A percentile compares a stretch with the other conserved stretches of the same genome.
phyloP scores from a whole-genome alignment of 371 early-diverging fungal genomes.

The Mucor lusitanicus region DNA sequence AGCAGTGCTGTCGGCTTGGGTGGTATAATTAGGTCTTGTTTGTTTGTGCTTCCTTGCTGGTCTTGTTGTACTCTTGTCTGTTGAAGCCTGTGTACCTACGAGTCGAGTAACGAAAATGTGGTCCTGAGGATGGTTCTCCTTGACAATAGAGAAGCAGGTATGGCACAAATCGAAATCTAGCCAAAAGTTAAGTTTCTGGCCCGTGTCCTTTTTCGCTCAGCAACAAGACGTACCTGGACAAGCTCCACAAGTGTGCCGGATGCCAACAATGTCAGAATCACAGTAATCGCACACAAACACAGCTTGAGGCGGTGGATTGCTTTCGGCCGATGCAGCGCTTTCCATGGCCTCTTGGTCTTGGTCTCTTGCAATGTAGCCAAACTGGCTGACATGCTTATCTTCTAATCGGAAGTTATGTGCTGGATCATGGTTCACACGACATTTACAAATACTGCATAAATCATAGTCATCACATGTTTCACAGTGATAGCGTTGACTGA shows the following conservation, averaged over 20 bases:
- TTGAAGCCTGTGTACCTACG: conserved; percentile 12
- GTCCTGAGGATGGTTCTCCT: conserved; percentile 40
- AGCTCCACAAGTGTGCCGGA: conserved; percentile 50
- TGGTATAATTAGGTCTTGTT: not conserved
- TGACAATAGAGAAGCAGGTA: conserved; percentile 39
- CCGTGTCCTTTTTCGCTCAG: too few relatives aligned
- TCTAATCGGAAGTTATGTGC: conserved; percentile 27
- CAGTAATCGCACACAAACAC: conserved; percentile 52
- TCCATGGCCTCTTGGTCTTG: not conserved
- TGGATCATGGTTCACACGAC: conserved; percentile 24
- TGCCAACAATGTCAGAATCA: conserved; percentile 42
- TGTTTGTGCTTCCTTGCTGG: not conserved
- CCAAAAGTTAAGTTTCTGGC: not conserved
- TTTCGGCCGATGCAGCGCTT: not conserved
- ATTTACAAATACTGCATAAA: conserved; percentile 50
- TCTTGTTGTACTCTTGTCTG: not conserved
- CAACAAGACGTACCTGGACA: conserved; percentile 33
- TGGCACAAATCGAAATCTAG: conserved; percentile 59
- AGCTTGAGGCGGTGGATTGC: not conserved
- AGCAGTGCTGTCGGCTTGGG: not conserved
- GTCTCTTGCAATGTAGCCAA: not conserved
- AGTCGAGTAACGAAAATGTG: conserved; percentile 39
- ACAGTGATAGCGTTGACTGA: conserved; percentile 42
- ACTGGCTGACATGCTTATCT: not conserved
- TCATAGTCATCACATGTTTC: conserved; percentile 51